Percentiles rank a stretch among this genome's conserved stretches.
phyloP scores from a whole-genome alignment of 208 protist genomes.

The Leptomonas pyrrhocoris region DNA sequence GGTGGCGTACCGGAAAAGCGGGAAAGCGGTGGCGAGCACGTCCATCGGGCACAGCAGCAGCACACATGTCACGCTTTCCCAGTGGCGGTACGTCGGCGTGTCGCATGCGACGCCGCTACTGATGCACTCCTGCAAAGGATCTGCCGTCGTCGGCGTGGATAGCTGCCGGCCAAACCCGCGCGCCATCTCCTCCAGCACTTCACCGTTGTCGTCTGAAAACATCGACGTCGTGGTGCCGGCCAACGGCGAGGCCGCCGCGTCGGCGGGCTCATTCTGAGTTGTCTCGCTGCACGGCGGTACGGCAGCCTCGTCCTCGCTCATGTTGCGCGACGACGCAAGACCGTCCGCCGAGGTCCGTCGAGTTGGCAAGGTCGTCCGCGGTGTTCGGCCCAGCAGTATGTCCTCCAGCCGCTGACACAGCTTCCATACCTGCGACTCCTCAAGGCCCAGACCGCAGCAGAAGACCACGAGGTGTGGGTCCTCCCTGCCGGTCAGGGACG shows the following conservation, averaged over 20 bases:
- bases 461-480: slow-evolving; percentile 54
- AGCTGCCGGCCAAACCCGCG: slow-evolving; percentile 3
- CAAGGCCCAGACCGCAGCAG: slow-evolving; percentile 65
- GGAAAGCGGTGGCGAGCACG: slow-evolving; percentile 40
- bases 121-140: not conserved
- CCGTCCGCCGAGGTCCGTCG: slow-evolving; percentile 11
- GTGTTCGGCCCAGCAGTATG: slow-evolving; percentile 35
- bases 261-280: slow-evolving; percentile 1
- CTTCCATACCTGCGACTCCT: slow-evolving; percentile 42
- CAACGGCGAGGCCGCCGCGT: slow-evolving; percentile 6
- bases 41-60: slow-evolving; percentile 45
- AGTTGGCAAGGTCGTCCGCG: slow-evolving; percentile 3
- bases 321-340: slow-evolving; percentile 4
- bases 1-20: slow-evolving; percentile 61
- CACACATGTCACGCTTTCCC: slow-evolving; percentile 61
- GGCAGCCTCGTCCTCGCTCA: slow-evolving; percentile 11
- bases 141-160: slow-evolving; percentile 1
- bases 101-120: not conserved
- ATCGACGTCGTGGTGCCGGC: not conserved
- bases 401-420: slow-evolving; percentile 57
- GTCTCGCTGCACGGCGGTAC: not conserved
- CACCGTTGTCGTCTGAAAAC: slow-evolving; percentile 5
- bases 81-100: slow-evolving; percentile 30
- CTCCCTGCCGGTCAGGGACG: slow-evolving; percentile 40
- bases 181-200: slow-evolving; percentile 22